phyloP scores from a whole-genome alignment of 176 grass and related monocot species.

The Aegilops bicornis region DNA sequence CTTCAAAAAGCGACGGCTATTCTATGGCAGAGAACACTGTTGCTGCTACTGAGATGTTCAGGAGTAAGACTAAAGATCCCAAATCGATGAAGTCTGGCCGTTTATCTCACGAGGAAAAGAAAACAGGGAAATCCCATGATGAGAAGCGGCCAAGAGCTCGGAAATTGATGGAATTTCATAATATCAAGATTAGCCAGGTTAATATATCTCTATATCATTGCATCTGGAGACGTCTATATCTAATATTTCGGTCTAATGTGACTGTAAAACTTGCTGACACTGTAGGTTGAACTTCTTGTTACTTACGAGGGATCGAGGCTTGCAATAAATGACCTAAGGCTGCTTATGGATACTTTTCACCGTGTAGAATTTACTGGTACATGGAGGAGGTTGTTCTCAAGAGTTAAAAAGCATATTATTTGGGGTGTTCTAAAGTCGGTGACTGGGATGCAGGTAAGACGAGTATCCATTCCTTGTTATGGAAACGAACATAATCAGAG shows the following conservation, averaged over 20 bases:
- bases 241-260: conserved; percentile 22
- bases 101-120: conserved; percentile 92
- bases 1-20: conserved; percentile 73
- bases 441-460: conserved; percentile 87
- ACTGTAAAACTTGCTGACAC: conserved; percentile 20
- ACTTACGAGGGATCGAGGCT: conserved; percentile 98
- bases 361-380: conserved; percentile 90
- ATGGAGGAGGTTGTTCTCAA: conserved; percentile 94
- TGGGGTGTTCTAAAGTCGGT: conserved; percentile 98
- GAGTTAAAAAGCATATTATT: conserved; percentile 98
- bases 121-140: conserved; percentile 76
- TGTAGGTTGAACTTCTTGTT: conserved; percentile 90
- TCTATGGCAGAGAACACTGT: conserved; percentile 51
- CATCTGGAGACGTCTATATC: conserved; percentile 24
- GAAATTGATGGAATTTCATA: conserved; percentile 93
- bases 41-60: conserved; percentile 51
- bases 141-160: conserved; percentile 79
- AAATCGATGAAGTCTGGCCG: conserved; percentile 67
- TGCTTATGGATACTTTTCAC: conserved; percentile 99
- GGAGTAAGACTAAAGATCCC: conserved; percentile 79
- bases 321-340: conserved; percentile 91
- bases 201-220: conserved; percentile 25
- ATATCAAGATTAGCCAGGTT: conserved; percentile 99
- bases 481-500: neutral
- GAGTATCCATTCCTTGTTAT: conserved; percentile 5